Base-by-base conservation (phyloP, 1,284 basidiomycete genomes). In the Serendipita sp. region DNA sequence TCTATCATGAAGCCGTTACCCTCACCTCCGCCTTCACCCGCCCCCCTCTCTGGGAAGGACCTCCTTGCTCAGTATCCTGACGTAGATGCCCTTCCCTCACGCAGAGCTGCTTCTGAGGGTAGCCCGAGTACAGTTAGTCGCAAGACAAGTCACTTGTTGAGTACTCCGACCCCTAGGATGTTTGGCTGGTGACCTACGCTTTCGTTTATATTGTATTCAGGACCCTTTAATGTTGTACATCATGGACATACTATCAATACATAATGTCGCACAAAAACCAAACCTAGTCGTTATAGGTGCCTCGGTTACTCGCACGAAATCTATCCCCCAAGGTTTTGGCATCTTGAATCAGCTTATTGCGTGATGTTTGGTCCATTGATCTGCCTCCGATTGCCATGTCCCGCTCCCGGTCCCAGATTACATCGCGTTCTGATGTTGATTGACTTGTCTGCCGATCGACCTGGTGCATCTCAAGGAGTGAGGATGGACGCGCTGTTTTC, bases 341-440 rank as follows among this genome's bases (percentile, higher is more conserved):
- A 65, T 94, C 91, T 61, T 78, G 79, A 67, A 96, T 79, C 72
- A 91, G 79, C 69, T 84, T 84, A 62, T 80, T 77, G 63, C 93
- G 79, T 70, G 88, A 84, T 63, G 78, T 79, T 66, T 93, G 91
- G 68, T 88, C 89, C 85, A 96, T 85, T 43, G 94, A 74, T 61
- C 88, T 76, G 3, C 93, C 93, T 3, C 84, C 84, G 12, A 93
- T 70, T 2, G 81, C 81, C 91, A 96, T 93, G 73, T 93, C 91
- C 26, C 90, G 78, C 44, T 82, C 77, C 68, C 89, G 89, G 68
- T 96, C 92, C 93, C 93, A 96, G 47, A 94, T 89, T 0, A 70
- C 85, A 12, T 82, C 74, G 3, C 75, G 72, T 10, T 78, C 77
- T 5, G 67, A 67, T 30, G 69, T 70, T 60, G 69, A 66, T 30